Conservation (phyloP, 106 monocot genomes). For the Narthecium ossifragum region DNA sequence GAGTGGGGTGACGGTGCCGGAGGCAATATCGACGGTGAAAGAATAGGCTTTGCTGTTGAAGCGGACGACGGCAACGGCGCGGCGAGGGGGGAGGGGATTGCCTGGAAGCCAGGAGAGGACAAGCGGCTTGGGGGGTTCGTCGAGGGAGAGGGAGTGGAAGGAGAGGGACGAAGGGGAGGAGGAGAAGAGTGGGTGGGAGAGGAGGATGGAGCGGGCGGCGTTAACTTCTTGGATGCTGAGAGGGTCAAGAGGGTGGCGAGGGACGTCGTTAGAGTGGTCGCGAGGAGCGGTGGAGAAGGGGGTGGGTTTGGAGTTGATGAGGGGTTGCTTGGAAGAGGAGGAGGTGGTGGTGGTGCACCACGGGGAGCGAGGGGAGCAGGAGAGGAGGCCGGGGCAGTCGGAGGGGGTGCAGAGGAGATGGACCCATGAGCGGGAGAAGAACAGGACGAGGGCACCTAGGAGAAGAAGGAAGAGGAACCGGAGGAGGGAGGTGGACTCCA, state of each 20-base stretch:
- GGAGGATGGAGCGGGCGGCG: conserved; percentile 40
- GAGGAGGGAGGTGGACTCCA: conserved; percentile 32
- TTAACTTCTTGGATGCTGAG: conserved; percentile 57
- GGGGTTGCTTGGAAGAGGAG: not conserved
- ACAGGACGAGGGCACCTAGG: conserved; percentile 22
- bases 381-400: not conserved
- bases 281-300: too few relatives aligned
- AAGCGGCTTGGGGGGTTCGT: conserved; percentile 49
- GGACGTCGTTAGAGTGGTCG: conserved; percentile 15
- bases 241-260: conserved; percentile 73
- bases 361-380: conserved; percentile 2
- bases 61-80: conserved; percentile 39
- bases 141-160: conserved; percentile 74
- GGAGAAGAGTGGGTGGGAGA: conserved; percentile 53
- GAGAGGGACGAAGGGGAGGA: conserved; percentile 56
- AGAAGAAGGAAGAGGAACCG: conserved; percentile 28
- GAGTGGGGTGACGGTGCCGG: conserved; percentile 13
- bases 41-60: conserved; percentile 25
- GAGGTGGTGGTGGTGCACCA: conserved; percentile 6
- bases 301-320: too few relatives aligned
- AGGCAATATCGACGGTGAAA: conserved; percentile 36
- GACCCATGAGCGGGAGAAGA: conserved; percentile 21
- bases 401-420: conserved; percentile 6
- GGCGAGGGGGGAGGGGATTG: conserved; percentile 37
- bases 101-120: conserved; percentile 36